Evolutionary conservation across 768 basidiomycete species (phyloP), one percentile per base, ranked within the genome.

Genomic region (Kwoniella botswanensis): DNA sequence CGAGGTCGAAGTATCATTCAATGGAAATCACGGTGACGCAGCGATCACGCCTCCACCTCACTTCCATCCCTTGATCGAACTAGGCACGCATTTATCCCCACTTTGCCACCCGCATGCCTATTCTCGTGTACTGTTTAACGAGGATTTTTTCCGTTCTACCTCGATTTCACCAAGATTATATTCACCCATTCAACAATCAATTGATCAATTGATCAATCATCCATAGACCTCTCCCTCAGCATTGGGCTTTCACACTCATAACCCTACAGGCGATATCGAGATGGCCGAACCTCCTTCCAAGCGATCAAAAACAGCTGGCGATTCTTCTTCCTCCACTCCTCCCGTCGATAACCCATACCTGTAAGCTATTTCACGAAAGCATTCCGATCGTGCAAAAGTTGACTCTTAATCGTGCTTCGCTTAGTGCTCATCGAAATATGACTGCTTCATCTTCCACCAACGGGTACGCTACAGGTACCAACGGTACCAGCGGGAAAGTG

Each of bases 261-360:
- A 35, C 4, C 13, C 42, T 50, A 0, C 1, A 46, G 18, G 26
- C 9, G 15, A 11, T 1, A 13, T 24, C 68, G 55, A 52, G 7
- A 71, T 73, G 72, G 41, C 72, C 3, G 72, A 73, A 53, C 72
- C 72, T 56, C 72, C 72, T 29, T 65, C 67, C 26, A 73, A 73
- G 50, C 63, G 72, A 65, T 73, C 72, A 3, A 73, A 73, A 46
- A 70, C 64, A 4, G 63, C 58, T 21, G 67, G 52, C 50, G 61
- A 65, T 46, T 54, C 71, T 24, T 67, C 63, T 41, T 70, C 70
- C 4, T 71, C 75, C 21, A 72, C 18, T 67, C 76, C 44, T 71
- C 57, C 65, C 4, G 63, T 21, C 22, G 74, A 80, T 13, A 83
- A 83, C 68, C 82, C 82, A 22, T 83, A 83, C 65, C 77, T 83